Conservation (phyloP, 2,329 filamentous ascomycete species). For the Aureobasidium sp. region DNA sequence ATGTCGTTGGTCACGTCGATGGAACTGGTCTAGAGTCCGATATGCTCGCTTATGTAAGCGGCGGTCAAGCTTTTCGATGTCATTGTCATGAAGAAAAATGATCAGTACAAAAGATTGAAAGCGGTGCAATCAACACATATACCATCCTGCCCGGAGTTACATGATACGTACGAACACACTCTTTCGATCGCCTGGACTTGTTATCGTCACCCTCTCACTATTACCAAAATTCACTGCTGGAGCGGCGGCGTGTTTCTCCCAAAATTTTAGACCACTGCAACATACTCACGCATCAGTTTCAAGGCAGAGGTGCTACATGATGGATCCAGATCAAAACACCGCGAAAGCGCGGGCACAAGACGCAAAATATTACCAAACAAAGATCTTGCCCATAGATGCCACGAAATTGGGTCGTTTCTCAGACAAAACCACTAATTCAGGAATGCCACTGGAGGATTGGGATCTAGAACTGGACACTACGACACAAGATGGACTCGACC, state of each 20-base stretch:
- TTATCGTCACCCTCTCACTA: background rate
- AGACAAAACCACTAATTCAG: constrained; percentile 1
- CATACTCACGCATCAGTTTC: background rate
- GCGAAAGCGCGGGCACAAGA: background rate
- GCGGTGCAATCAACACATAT: background rate
- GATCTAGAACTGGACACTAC: constrained; percentile 20
- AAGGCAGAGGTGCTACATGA: background rate
- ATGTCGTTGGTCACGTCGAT: background rate
- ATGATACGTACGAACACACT: background rate
- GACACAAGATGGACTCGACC: constrained; percentile 40
- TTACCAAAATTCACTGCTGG: background rate
- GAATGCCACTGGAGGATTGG: constrained; percentile 29
- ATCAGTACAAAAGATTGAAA: background rate
- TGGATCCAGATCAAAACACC: background rate
- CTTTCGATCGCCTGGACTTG: background rate
- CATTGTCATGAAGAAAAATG: constrained; percentile 5
- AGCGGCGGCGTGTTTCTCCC: background rate
- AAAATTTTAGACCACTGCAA: background rate
- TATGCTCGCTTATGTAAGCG: constrained; percentile 1
- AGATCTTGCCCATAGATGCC: constrained; percentile 33
- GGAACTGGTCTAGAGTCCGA: background rate
- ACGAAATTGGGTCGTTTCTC: constrained; percentile 32
- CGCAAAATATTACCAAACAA: constrained; percentile 17
- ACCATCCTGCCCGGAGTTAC: background rate
- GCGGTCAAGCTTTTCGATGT: background rate